Percentiles rank a stretch among this genome's conserved stretches.
Conservation (phyloP, 2,329 filamentous ascomycete genomes). For the Fusarium euwallaceae region DNA sequence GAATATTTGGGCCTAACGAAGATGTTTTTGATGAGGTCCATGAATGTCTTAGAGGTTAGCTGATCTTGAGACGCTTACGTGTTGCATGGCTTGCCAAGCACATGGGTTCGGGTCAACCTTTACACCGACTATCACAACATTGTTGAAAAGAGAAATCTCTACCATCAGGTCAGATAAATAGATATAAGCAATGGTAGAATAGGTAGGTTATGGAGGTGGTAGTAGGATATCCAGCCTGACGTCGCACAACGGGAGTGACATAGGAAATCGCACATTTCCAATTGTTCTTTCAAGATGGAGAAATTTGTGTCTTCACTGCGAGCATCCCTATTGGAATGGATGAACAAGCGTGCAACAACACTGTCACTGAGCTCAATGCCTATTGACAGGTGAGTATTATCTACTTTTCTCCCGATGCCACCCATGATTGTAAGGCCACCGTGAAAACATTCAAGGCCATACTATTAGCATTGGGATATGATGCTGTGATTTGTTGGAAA, state of each 20-base stretch:
- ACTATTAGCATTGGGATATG: no score
- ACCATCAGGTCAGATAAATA: background rate
- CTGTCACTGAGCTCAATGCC: no score
- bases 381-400: no score
- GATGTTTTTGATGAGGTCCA: background rate
- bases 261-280: background rate
- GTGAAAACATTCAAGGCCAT: no score
- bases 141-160: background rate
- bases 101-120: background rate
- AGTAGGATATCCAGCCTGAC: background rate
- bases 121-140: background rate
- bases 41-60: background rate
- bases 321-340: no score
- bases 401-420: no score
- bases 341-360: no score
- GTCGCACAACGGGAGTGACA: background rate
- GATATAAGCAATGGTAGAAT: background rate
- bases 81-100: background rate
- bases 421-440: no score
- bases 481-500: no score
- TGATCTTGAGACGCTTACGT: background rate
- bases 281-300: background rate
- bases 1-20: background rate
- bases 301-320: background rate
- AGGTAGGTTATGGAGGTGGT: background rate